phyloP scores from a whole-genome alignment of 495 filamentous ascomycete genomes.

The Aspergillus baeticus region DNA sequence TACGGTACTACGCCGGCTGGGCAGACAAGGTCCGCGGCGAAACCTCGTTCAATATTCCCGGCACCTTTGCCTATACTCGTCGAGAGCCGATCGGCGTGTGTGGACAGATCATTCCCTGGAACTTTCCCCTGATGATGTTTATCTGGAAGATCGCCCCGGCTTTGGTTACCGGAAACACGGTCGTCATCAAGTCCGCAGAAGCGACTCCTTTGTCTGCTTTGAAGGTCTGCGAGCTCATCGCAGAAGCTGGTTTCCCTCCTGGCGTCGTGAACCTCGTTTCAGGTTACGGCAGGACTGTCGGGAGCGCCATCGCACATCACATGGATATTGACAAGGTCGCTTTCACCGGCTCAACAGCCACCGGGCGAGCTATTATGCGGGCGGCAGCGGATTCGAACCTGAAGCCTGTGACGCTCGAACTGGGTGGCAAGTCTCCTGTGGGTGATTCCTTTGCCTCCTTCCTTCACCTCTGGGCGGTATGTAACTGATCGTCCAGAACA shows the following conservation, averaged over 20 bases:
- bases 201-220: slow-evolving; percentile 92
- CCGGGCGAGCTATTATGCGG: slow-evolving; percentile 93
- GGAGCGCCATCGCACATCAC: slow-evolving; percentile 86
- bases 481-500: slow-evolving; percentile 51
- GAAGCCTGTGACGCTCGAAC: slow-evolving; percentile 97
- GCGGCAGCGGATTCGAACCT: slow-evolving; percentile 90
- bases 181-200: slow-evolving; percentile 93
- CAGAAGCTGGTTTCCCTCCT: slow-evolving; percentile 94
- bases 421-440: slow-evolving; percentile 88
- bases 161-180: slow-evolving; percentile 81
- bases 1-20: slow-evolving; percentile 97
- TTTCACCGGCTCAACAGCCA: slow-evolving; percentile 91
- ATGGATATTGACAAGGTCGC: slow-evolving; percentile 99
- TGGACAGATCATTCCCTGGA: slow-evolving; percentile 96
- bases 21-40: slow-evolving; percentile 97
- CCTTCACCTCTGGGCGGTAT: too few relatives aligned
- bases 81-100: slow-evolving; percentile 93
- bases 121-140: slow-evolving; percentile 97
- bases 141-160: slow-evolving; percentile 97
- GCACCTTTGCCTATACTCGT: slow-evolving; percentile 86
- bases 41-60: slow-evolving; percentile 80
- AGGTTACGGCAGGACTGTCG: slow-evolving; percentile 83
- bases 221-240: slow-evolving; percentile 72
- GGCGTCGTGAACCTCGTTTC: slow-evolving; percentile 96
- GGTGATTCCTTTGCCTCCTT: too few relatives aligned